Conservation (phyloP, 768 basidiomycete species). For the Tylopilus subfusipes region DNA sequence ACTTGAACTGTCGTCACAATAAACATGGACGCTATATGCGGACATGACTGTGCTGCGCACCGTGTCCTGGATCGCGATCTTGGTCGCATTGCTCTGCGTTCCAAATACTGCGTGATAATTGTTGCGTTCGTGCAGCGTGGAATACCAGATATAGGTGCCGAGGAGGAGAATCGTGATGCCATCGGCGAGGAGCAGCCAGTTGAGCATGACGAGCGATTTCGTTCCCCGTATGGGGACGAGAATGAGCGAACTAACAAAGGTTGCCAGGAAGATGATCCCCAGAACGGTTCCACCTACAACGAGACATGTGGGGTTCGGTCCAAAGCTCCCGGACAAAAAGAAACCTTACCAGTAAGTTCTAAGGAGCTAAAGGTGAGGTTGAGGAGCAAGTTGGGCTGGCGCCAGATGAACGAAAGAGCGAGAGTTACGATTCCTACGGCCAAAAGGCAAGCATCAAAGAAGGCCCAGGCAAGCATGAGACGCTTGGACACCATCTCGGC, state of each 20-base stretch:
- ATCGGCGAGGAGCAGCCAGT: conserved; percentile 69
- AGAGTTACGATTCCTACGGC: conserved; percentile 65
- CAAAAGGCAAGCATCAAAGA: conserved; percentile 67
- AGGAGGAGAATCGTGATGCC: conserved; percentile 56
- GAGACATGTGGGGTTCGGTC: not conserved
- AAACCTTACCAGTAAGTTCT: conserved; percentile 56
- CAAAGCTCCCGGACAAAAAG: not conserved
- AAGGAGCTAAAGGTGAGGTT: conserved; percentile 62
- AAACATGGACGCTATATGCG: not conserved
- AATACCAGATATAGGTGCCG: conserved; percentile 80
- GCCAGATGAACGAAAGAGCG: conserved; percentile 69
- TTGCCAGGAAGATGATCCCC: conserved; percentile 62
- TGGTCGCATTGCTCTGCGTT: conserved; percentile 40
- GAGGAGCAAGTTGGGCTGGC: conserved; percentile 60
- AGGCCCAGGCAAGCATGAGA: conserved; percentile 68
- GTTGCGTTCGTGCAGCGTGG: conserved; percentile 64
- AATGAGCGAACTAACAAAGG: conserved; percentile 66
- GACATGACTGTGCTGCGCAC: conserved; percentile 37
- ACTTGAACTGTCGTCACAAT: conserved; percentile 50
- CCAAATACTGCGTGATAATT: conserved; percentile 64
- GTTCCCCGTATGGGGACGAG: conserved; percentile 71
- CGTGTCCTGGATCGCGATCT: conserved; percentile 66
- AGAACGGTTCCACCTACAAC: conserved; percentile 64
- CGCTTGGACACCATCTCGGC: conserved; percentile 65
- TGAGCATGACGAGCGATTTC: conserved; percentile 68